phyloP scores from a whole-genome alignment of 2,329 filamentous ascomycete species.

The Aspergillus intermedius region DNA sequence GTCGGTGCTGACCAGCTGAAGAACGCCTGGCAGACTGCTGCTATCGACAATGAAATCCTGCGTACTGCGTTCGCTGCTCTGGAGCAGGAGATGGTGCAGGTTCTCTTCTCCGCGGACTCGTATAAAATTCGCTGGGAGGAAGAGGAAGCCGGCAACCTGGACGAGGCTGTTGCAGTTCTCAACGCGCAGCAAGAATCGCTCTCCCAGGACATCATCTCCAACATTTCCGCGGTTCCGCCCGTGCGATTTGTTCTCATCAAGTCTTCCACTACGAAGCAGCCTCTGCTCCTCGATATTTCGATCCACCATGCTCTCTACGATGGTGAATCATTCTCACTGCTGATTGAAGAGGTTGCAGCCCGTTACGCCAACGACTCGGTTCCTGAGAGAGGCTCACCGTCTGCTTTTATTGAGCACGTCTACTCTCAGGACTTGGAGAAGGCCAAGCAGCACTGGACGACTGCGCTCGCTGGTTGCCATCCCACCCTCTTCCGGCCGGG shows the following conservation, averaged over 20 bases:
- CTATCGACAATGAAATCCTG: slow-evolving; percentile 32
- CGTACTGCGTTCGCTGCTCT: slow-evolving; percentile 34
- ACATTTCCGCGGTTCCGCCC: slow-evolving; percentile 20
- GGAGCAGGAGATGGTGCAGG: slow-evolving; percentile 27
- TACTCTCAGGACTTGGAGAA: slow-evolving; percentile 17
- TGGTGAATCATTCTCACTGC: slow-evolving; percentile 26
- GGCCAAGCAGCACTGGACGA: slow-evolving; percentile 23
- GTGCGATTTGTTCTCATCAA: slow-evolving; percentile 20
- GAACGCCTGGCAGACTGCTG: slow-evolving; percentile 22
- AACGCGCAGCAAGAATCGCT: slow-evolving; percentile 8
- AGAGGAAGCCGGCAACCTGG: slow-evolving; percentile 8
- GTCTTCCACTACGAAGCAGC: slow-evolving; percentile 6
- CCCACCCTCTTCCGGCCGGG: slow-evolving; percentile 14
- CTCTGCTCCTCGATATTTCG: slow-evolving; percentile 22
- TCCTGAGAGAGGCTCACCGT: slow-evolving; percentile 14
- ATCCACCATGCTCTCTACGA: slow-evolving; percentile 37
- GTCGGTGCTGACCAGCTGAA: slow-evolving; percentile 22
- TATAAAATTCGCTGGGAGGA: slow-evolving; percentile 16
- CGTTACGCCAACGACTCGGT: slow-evolving; percentile 15
- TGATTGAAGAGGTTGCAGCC: slow-evolving; percentile 26
- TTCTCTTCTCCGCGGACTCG: slow-evolving; percentile 21
- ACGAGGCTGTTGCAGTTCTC: slow-evolving; percentile 7
- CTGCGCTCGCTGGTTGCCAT: slow-evolving; percentile 16
- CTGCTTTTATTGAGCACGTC: slow-evolving; percentile 22
- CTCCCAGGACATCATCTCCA: slow-evolving; percentile 19